These are phyloP conservation scores for Cladophialophora exuberans DNA, from an alignment of 2,329 filamentous ascomycete species.

Conservation along the genomic window DNA sequence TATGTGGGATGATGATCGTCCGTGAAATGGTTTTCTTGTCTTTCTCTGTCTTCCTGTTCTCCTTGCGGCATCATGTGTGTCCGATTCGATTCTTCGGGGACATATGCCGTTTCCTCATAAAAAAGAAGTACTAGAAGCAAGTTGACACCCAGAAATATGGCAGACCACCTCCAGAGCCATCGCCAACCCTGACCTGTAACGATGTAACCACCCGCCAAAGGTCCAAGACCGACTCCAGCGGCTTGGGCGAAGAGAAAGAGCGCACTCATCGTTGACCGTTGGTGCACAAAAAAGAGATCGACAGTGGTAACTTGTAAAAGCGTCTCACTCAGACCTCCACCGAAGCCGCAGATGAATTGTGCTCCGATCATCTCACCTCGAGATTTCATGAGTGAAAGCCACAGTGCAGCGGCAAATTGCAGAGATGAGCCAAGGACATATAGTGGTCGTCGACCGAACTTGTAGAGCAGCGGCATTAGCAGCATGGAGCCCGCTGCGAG, in stretches of 20 bases:
- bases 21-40: no score
- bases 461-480: constrained; percentile 48
- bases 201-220: constrained; percentile 39
- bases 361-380: constrained; percentile 45
- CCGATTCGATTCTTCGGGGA: constrained; percentile 23
- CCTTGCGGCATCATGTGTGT: not conserved
- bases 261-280: constrained; percentile 53
- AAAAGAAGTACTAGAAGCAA: constrained; percentile 39
- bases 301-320: constrained; percentile 49
- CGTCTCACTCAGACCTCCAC: constrained; percentile 46
- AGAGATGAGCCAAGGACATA: constrained; percentile 45
- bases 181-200: constrained; percentile 40
- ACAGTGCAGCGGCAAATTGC: constrained; percentile 41
- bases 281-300: constrained; percentile 52
- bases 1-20: not conserved
- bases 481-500: constrained; percentile 45
- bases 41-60: no score
- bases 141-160: constrained; percentile 38
- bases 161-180: constrained; percentile 42
- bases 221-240: constrained; percentile 41
- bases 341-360: constrained; percentile 46
- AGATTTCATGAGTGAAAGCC: constrained; percentile 46
- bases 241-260: constrained; percentile 50
- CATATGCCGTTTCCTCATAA: constrained; percentile 44
- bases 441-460: constrained; percentile 47